Base-by-base conservation (phyloP, 176 grass and related monocot species). In the Carex parvula region DNA sequence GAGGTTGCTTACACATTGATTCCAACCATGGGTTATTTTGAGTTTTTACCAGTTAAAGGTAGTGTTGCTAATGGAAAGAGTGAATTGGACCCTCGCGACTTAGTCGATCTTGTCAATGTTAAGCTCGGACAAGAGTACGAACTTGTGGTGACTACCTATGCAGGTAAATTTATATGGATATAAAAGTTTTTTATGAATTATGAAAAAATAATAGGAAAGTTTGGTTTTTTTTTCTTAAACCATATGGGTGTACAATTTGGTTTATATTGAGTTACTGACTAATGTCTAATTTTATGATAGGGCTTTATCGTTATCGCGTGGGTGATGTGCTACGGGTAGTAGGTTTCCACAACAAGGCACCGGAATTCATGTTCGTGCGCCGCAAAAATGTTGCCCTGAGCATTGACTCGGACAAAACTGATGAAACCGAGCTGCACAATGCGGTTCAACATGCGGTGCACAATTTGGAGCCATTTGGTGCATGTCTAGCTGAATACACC, bases 1-100 rank as follows among this genome's bases (percentile, higher is more conserved):
- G 95, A 98, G 42, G 92, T 98, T 18, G 79, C 95, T 0, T 98
- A 98, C 88, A 98, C 95, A 21, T 94, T 98, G 84, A 93, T 98
- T 82, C 95, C 95, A 81, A 91, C 95, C 86, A 95, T 98, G 92
- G 90, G 92, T 84, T 93, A 95, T 87, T 98, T 93, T 59, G 95
- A 98, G 86, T 95, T 98, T 89, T 84, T 98, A 46, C 95, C 93
- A 0, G 48, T 95, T 71, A 57, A 75, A 10, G 44, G 76, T 54
- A 64, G 41, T 67, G 30, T 73, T 58, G 64, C 42, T 54, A 89
- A 89, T 53, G 75, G 76, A 39, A 82, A 63, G 20, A 61, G 70
- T 44, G 91, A 94, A 70, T 80, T 87, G 18, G 88, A 88, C 65
- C 89, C 93, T 64, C 85, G 32, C 26, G 90, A 99, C 90, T 89